Evolutionary conservation across 2,329 filamentous ascomycete genomes (phyloP), one percentile per base, ranked within the genome.

Genomic region (Cadophora malorum): DNA sequence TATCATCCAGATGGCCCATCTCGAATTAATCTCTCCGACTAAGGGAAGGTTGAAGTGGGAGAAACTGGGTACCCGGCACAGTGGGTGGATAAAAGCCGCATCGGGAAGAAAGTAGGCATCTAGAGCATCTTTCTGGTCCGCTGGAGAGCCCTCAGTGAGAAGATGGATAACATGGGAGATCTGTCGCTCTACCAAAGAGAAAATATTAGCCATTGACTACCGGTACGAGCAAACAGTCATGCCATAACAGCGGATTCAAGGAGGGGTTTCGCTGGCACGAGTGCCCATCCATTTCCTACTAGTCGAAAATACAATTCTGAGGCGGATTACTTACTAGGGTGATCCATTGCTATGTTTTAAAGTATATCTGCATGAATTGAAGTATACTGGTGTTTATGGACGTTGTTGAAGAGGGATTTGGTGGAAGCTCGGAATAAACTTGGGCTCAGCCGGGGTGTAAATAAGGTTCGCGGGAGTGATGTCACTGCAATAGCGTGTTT

Each of bases 51-150:
- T 67, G 35, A 80, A 71, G 21, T 81, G 77, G 3, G 78, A 76
- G 71, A 88, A 86, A 7, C 82, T 81, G 0, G 86, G 86, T 0
- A 93, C 91, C 14, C 88, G 86, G 75, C 91, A 94, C 78, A 95
- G 90, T 0, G 93, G 93, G 73, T 97, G 93, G 3, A 86, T 85
- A 76, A 97, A 96, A 35, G 87, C 85, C 9, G 92, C 91, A 74
- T 90, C 82, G 10, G 85, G 85, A 0, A 90, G 87, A 79, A 94
- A 97, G 80, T 92, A 94, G n/a, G 81, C 83, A 67, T 91, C 83
- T 28, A 97, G 82, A 0, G 90, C 83, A 3, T 83, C 81, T 65
- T 84, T 80, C 78, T 96, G 93, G 41, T 90, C 81, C 0, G 85
- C 82, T 0, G 90, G 89, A 0, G 85, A 84, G 56, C 90, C 89